Base-by-base conservation (phyloP, 805 yeast genomes). In the Metschnikowia cubensis region DNA sequence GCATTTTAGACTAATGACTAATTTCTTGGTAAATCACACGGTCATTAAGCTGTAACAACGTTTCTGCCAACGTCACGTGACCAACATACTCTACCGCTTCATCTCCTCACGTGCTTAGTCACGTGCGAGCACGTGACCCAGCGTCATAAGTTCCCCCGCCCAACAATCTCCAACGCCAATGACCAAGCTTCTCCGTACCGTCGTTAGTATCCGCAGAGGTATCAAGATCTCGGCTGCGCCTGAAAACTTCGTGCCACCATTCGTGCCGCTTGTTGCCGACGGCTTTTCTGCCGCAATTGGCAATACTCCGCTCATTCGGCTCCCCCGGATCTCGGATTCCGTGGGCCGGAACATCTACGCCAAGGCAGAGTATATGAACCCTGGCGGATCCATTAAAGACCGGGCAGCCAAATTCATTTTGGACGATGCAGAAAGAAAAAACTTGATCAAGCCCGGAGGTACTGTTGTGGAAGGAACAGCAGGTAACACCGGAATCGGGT, bases 401-500 rank as follows among this genome's bases (percentile, higher is more conserved):
- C 77, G 97, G 51, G 96, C 97, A 14, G 96, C 96, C 0, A 72
- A 86, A 35, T 88, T 72, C 61, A 75, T 89, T 55, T 74, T 89
- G 46, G 76, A 85, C 57, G 90, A 89, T 56, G 96, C 96, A 25
- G 96, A 89, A 63, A 63, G 66, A 34, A 74, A 73, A 52, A 89
- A 89, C 2, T 68, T 77, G 49, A 73, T 89, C 50, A 64, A 70
- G 50, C 81, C 89, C 3, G 94, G 95, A 7, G 96, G 94, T 33
- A 89, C 96, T 2, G 81, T 89, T 31, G 91, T 89, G 15, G 97
- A 89, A 68, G 96, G 96, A 6, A 89, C 96, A 11, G 97, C 97
- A 3, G 97, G 97, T 32, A 89, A 89, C 70, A 89, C 97, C n/a
- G 97, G 96, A 15, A 89, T 89, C 58, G 96, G 96, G 1, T 71